Base-by-base conservation (phyloP, 169 alveolate species). In the Eimeria tenella region DNA sequence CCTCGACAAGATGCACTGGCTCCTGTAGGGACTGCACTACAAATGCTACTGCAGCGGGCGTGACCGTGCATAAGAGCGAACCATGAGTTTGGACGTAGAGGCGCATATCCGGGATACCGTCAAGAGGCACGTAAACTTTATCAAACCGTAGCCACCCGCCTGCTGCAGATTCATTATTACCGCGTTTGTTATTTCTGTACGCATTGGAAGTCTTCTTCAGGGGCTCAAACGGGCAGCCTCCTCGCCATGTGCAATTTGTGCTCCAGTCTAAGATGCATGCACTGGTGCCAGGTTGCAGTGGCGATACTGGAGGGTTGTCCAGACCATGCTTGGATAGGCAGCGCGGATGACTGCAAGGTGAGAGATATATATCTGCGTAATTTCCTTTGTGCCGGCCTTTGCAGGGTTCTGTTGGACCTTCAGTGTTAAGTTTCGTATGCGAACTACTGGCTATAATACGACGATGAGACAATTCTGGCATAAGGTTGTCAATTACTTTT, bases 141-240 rank as follows among this genome's bases (percentile, higher is more conserved):
- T 58, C 79, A 62, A 84, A 62, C 6, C 91, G 91, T n/a, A 84
- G 9, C 91, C 91, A 84, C 81, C 91, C 91, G 7, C 91, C 81
- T 60, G 81, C 91, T 58, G 63, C 63, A 53, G 58, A 79, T 4
- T 84, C 79, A 42, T 62, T 75, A 42, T n/a, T 42, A 7, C 13
- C 55, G 50, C 17, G 52, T 63, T 10, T 42, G 42, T 42, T 71
- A 49, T 53, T 62, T 15, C 62, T 60, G 42, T 31, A n/a, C 9
- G 25, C 58, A 7, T 13, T 68, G 31, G n/a, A 1, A 17, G 31
- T 10, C 11, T 60, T 62, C n/a, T 17, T 62, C 21, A 25, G 21
- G 2, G 55, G 55, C 23, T 84, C 52, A 31, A 84, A 49, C 25
- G 81, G 81, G 65, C 91, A 84, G 15, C 75, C 73, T n/a, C 90